These are phyloP conservation scores for Penicillium sp. DNA, from an alignment of 2,329 filamentous ascomycete species.

Conservation along the genomic window DNA sequence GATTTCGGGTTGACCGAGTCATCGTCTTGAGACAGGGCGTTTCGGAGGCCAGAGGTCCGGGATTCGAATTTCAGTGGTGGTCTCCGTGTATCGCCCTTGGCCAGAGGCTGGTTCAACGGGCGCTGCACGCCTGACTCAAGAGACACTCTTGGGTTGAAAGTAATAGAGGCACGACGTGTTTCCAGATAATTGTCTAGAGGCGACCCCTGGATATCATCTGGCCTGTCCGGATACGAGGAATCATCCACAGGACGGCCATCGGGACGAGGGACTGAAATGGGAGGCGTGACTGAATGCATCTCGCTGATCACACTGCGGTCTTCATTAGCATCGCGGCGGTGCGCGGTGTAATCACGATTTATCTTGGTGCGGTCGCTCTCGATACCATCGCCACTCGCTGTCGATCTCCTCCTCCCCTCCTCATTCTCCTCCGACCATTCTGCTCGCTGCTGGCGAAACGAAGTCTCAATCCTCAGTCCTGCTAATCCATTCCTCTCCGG, in stretches of 20 bases:
- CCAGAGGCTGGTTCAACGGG: slow-evolving; percentile 42
- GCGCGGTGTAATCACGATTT: slow-evolving; percentile 36
- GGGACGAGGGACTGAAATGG: slow-evolving; percentile 47
- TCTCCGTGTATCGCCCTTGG: slow-evolving; percentile 32
- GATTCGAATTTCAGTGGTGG: slow-evolving; percentile 31
- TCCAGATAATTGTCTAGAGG: slow-evolving; percentile 46
- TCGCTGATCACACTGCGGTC: slow-evolving; percentile 41
- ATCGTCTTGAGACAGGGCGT: slow-evolving; percentile 39
- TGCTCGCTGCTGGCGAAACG: slow-evolving; percentile 32
- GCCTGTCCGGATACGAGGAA: slow-evolving; percentile 39
- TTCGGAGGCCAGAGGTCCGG: slow-evolving; percentile 37
- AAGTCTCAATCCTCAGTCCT: slow-evolving; percentile 43
- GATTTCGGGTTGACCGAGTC: slow-evolving; percentile 21
- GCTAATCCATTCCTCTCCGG: slow-evolving; percentile 36
- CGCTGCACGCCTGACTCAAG: slow-evolving; percentile 43
- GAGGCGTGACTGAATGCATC: slow-evolving; percentile 46
- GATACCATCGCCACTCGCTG: slow-evolving; percentile 36
- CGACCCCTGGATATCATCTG: slow-evolving; percentile 39
- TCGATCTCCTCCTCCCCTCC: slow-evolving; percentile 23
- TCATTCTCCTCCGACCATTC: slow-evolving; percentile 30
- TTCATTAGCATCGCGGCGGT: slow-evolving; percentile 41
- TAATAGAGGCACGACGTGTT: slow-evolving; percentile 44
- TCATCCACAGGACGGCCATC: slow-evolving; percentile 34
- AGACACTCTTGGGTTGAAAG: slow-evolving; percentile 44
- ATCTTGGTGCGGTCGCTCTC: slow-evolving; percentile 40